These are phyloP conservation scores for Physcomitrium patens DNA, from an alignment of 225 moss, liverwort and hornwort species.

Conservation along the genomic window DNA sequence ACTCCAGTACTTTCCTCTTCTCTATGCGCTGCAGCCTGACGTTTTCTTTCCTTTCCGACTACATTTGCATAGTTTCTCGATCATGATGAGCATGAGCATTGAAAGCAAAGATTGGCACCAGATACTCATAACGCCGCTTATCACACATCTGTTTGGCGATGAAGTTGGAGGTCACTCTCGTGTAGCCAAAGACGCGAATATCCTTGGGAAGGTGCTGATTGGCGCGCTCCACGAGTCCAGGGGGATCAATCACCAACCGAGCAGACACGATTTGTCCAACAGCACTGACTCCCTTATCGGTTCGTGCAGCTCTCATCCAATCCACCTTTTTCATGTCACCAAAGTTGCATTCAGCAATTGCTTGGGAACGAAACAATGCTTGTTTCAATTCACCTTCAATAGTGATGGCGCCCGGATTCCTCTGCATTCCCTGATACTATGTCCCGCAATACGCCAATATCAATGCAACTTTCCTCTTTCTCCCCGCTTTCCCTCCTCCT, in stretches of 20 bases:
- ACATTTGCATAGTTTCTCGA: conserved; percentile 49
- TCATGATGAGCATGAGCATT: conserved; percentile 70
- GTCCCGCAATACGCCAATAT: conserved; percentile 75
- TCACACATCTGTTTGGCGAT: conserved; percentile 92
- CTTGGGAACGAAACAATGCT: conserved; percentile 83
- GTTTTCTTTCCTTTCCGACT: conserved; percentile 54
- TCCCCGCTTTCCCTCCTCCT: conserved; percentile 49
- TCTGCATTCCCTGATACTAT: conserved; percentile 76
- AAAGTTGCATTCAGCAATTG: conserved; percentile 82
- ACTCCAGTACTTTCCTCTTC: conserved; percentile 50
- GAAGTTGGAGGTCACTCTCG: conserved; percentile 79
- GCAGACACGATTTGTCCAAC: conserved; percentile 95
- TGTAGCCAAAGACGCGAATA: conserved; percentile 77
- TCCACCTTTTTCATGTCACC: conserved; percentile 86
- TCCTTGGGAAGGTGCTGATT: conserved; percentile 88
- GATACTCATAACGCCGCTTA: conserved; percentile 87
- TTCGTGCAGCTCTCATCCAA: conserved; percentile 97
- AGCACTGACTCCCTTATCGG: conserved; percentile 97
- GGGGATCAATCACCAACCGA: conserved; percentile 84
- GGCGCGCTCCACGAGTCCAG: conserved; percentile 80
- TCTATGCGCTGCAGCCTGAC: conserved; percentile 55
- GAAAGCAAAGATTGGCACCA: conserved; percentile 85
- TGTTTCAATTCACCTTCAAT: conserved; percentile 95
- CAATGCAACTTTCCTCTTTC: conserved; percentile 75
- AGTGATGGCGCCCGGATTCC: conserved; percentile 83